Evolutionary conservation across 345 rosid species (phyloP).

Genomic region (Ailanthus altissimus): DNA sequence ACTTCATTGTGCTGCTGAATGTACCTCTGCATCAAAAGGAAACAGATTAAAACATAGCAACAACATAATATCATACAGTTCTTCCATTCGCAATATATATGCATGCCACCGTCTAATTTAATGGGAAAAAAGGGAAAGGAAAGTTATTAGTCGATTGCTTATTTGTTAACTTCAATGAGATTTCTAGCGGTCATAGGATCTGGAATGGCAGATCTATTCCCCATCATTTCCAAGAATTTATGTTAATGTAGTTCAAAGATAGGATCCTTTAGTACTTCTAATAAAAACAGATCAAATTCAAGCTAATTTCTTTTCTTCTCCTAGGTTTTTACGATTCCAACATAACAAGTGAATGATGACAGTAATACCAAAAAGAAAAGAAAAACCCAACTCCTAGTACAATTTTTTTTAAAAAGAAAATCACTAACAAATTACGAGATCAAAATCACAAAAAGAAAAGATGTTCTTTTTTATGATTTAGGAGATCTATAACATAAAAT

Average conservation of each 20-base stretch:
- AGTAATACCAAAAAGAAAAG: too few species aligned
- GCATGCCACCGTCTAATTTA: background rate
- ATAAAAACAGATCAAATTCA: background rate
- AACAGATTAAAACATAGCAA: background rate
- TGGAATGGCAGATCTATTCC: background rate
- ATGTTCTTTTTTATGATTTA: background rate
- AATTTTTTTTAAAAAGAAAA: too few species aligned
- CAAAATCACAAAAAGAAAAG: background rate
- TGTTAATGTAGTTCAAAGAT: background rate
- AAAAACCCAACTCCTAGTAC: background rate
- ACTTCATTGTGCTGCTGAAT: constrained; percentile 89
- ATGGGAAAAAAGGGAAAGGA: too few species aligned
- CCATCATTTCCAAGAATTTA: background rate
- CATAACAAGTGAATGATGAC: too few species aligned
- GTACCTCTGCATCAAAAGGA: constrained; percentile 61
- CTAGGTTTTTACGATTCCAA: too few species aligned
- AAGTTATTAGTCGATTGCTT: background rate
- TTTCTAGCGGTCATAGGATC: background rate
- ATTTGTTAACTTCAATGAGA: background rate
- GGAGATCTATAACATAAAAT: background rate
- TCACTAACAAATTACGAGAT: background rate
- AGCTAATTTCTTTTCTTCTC: background rate
- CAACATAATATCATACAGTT: background rate
- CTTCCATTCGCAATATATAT: background rate
- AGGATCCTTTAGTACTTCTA: background rate